Base-by-base conservation (phyloP, 2,329 filamentous ascomycete genomes). In the Aspergillus brasiliensis region DNA sequence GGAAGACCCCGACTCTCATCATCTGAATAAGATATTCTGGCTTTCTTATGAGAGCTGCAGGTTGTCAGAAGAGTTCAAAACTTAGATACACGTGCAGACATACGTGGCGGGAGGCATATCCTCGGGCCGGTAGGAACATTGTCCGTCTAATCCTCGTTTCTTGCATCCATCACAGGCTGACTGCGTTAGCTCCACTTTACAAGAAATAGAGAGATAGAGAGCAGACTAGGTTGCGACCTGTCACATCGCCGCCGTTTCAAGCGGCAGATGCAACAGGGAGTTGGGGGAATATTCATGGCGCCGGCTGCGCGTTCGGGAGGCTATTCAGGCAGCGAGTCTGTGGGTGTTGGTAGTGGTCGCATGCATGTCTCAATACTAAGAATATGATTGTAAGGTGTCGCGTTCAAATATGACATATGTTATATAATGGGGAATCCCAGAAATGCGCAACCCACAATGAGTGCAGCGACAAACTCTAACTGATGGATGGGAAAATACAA, bases 61-160 rank as follows among this genome's bases (percentile, higher is more conserved):
- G 19, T 3, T 3, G 40, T 44, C 5, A 44, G 40, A 8, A 6
- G 3, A 19, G 4, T 15, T 42, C 10, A 13, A 13, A 44, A 10
- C 5, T 13, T 25, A 19, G 25, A 17, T 25, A 49, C 19, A 47
- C 19, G 23, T 19, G 21, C 28, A 51, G 5, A 49, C 54, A 15
- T 53, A 64, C 60, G 31, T n/a, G 2, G 51, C 28, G 17, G 60
- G 55, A 25, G 60, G 54, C 58, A 56, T 60, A 21, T 62, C 62
- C 42, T 60, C 53, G 15, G 62, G 38, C 15, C 55, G 38, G 37
- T 64, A 64, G 48, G 57, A 64, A 34, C 62, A 64, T 27, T 54
- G 40, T 31, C 51, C 47, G 2, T 44, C 8, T 3, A 37, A n/a
- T n/a, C 51, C 51, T 21, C 2, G 13, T 17, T 31, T 21, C 15